Conservation (phyloP, 306 rosid species). For the Cicer bijugum region DNA sequence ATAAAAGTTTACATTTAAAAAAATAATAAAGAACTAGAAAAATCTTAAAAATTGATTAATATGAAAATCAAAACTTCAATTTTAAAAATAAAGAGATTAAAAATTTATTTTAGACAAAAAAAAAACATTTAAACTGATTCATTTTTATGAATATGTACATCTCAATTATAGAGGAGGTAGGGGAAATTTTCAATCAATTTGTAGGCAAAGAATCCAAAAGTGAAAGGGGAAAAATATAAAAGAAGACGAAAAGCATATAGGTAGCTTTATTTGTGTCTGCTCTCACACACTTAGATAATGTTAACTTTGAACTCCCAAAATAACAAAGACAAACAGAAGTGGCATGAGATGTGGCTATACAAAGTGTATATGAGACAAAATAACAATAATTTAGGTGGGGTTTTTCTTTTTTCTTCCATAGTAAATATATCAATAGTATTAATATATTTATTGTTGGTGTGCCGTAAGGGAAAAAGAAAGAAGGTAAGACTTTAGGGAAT, state of each 20-base stretch:
- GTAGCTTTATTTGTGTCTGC: conserved; percentile 36
- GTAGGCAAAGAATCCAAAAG: conserved; percentile 22
- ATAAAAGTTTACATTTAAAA: too few species aligned
- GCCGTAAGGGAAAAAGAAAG: neutral
- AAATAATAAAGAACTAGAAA: too few species aligned
- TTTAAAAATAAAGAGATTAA: too few species aligned
- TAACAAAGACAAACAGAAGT: conserved; percentile 29
- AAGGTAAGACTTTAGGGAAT: neutral
- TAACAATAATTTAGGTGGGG: conserved; percentile 39
- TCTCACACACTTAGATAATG: conserved; percentile 32
- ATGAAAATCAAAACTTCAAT: too few species aligned
- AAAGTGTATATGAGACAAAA: conserved; percentile 40
- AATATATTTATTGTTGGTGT: neutral
- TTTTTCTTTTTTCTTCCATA: neutral
- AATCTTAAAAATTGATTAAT: too few species aligned
- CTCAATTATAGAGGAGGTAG: too few species aligned
- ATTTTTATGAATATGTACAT: too few species aligned
- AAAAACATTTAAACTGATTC: too few species aligned
- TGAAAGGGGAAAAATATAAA: neutral
- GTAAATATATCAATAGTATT: neutral
- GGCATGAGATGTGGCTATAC: conserved; percentile 17
- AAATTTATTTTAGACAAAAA: too few species aligned
- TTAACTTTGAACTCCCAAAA: conserved; percentile 30
- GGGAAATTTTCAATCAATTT: neutral
- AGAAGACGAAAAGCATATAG: conserved; percentile 14